phyloP scores from a whole-genome alignment of 139 green algal species.

The Chlamydomonas sphaeroides region DNA sequence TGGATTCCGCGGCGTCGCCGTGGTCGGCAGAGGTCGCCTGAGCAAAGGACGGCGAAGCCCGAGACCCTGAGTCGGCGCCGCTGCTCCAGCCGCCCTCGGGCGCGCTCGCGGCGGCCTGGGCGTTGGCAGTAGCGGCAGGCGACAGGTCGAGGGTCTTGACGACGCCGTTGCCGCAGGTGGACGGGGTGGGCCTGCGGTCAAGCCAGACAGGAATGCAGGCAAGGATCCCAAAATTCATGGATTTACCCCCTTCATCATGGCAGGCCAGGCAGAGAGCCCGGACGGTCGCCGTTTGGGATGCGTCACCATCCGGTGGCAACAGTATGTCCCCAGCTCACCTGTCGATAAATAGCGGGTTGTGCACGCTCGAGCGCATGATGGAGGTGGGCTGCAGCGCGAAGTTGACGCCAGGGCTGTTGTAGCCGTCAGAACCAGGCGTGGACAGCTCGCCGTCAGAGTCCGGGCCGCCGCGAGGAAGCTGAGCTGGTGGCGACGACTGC shows the following conservation, averaged over 20 bases:
- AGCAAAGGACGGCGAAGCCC: neutral
- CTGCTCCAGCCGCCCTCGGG: constrained; percentile 20
- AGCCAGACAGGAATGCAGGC: too few species aligned
- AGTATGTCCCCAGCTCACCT: constrained; percentile 9
- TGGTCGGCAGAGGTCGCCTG: neutral
- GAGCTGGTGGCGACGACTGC: too few species aligned
- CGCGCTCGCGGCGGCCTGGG: too few species aligned
- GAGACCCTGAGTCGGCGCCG: neutral
- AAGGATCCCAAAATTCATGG: too few species aligned
- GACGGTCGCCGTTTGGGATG: too few species aligned
- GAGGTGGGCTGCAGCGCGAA: neutral
- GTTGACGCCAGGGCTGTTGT: constrained; percentile 1
- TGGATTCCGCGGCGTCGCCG: too few species aligned
- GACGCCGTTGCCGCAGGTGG: neutral
- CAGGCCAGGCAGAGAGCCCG: too few species aligned
- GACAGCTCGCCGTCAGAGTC: constrained; percentile 3
- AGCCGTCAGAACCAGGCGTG: constrained; percentile 12
- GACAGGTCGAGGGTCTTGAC: constrained; percentile 14
- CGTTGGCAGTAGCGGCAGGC: neutral
- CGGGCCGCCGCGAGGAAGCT: too few species aligned
- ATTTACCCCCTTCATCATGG: too few species aligned
- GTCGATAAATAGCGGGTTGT: constrained; percentile 19
- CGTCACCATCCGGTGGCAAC: too few species aligned
- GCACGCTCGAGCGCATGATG: neutral
- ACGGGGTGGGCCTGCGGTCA: neutral